Base-by-base conservation (phyloP, 768 basidiomycete species). In the Russula dissimulans region DNA sequence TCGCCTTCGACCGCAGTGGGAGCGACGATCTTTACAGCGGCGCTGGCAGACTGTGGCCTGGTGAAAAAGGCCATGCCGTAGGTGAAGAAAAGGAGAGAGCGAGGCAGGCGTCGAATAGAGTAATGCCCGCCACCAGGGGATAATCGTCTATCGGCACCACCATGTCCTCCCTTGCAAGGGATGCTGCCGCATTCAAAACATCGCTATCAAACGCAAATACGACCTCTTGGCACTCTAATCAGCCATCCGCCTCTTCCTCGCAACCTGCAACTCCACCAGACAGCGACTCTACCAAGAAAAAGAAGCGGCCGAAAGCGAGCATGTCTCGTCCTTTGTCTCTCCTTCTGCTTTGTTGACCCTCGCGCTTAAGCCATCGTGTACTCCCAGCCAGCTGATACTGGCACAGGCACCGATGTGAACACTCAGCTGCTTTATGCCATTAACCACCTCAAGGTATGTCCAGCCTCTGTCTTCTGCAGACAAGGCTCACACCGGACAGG, bases 341-440 rank as follows among this genome's bases (percentile, higher is more conserved):
- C 38, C 4, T 22, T 43, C 57, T 49, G 39, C 51, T 44, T 55
- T 62, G 57, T 62, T 57, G 61, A 68, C 65, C 61, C 64, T 64
- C 53, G 53, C 44, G 47, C 48, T 53, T 39, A 54, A 89, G 89
- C 82, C 74, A 76, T 89, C 65, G 87, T 90, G 15, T 91, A 85
- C 70, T 90, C 91, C 12, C 91, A 94, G 71, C 90, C 92, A 15
- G 85, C 86, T n/a, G 85, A 92, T 69, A 90, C 87, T 1, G 88
- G 88, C 5, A 82, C 84, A 15, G 90, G 90, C 10, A 79, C 74
- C 54, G 89, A 95, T 76, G 78, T 89, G 60, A 91, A 91, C 67
- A 95, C 92, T 0, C 91, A 93, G 71, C 78, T 95, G 34, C 84
- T 92, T 3, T 91, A 91, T 68, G 87, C 87, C 6, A 84, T 95